phyloP scores from a whole-genome alignment of 768 basidiomycete genomes.

The Psilocybe cubensis region DNA sequence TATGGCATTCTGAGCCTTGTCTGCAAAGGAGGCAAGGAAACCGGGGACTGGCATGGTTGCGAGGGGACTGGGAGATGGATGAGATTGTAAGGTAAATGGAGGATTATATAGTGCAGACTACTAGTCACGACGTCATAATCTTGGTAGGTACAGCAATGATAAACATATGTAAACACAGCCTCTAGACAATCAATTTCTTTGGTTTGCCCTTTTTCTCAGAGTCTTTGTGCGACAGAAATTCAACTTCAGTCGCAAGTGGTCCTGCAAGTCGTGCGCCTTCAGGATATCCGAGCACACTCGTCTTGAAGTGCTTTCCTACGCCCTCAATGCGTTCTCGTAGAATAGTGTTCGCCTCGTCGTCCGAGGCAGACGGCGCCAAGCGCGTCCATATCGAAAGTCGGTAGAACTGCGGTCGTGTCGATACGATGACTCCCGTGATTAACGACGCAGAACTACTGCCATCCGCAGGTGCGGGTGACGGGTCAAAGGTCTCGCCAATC shows the following conservation, averaged over 20 bases:
- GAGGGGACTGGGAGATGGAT: conserved; percentile 16
- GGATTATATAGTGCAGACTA: conserved; percentile 16
- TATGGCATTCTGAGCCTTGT: conserved; percentile 77
- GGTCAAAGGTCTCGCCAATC: conserved; percentile 98
- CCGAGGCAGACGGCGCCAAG: conserved; percentile 60
- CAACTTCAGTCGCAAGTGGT: conserved; percentile 92
- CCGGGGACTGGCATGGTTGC: conserved; percentile 59
- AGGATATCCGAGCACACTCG: conserved; percentile 78
- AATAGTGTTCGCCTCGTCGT: conserved; percentile 42
- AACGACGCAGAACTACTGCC: conserved; percentile 55
- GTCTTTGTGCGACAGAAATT: conserved; percentile 94
- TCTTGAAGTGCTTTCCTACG: conserved; percentile 92
- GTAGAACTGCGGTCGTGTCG: conserved; percentile 93
- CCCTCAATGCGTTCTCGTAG: conserved; percentile 82
- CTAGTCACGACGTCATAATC: conserved; percentile 24
- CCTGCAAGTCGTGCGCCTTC: conserved; percentile 77
- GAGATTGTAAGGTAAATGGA: conserved; percentile 7
- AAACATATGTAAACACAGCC: conserved; percentile 33
- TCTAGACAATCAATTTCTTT: conserved; percentile 78
- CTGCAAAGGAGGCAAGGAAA: conserved; percentile 69
- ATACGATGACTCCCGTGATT: conserved; percentile 94
- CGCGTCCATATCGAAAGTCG: conserved; percentile 98
- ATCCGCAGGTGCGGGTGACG: conserved; percentile 62
- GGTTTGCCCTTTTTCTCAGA: conserved; percentile 93
- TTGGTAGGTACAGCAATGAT: conserved; percentile 23